Evolutionary conservation across 805 yeast species (phyloP).

Genomic region (Candida silvatica): DNA sequence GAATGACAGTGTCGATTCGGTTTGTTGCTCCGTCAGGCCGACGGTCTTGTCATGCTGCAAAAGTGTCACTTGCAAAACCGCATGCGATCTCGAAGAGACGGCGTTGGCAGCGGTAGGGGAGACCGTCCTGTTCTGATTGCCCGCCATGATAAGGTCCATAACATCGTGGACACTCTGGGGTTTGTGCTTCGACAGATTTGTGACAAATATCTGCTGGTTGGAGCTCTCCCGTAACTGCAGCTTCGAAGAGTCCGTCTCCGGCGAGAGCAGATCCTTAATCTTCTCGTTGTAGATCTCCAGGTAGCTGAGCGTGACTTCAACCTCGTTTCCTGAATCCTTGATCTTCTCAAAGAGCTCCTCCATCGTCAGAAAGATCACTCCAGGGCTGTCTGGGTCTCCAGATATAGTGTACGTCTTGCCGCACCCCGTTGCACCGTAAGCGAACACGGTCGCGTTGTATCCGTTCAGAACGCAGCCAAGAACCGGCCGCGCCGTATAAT

Average conservation of each 20-base stretch:
- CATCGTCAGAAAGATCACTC: slow-evolving; percentile 73
- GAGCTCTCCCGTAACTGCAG: slow-evolving; percentile 67
- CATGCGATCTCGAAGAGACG: slow-evolving; percentile 88
- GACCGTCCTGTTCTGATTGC: slow-evolving; percentile 69
- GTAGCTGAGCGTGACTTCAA: slow-evolving; percentile 63
- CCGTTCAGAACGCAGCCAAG: slow-evolving; percentile 76
- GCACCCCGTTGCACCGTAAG: slow-evolving; percentile 97
- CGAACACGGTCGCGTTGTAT: slow-evolving; percentile 84
- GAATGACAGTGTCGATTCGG: slow-evolving; percentile 73
- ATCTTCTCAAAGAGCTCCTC: slow-evolving; percentile 61
- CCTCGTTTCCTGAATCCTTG: slow-evolving; percentile 41
- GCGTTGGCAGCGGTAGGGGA: slow-evolving; percentile 90
- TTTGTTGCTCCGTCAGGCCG: slow-evolving; percentile 57
- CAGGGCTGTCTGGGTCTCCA: slow-evolving; percentile 68
- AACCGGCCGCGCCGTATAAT: slow-evolving; percentile 59
- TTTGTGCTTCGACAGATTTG: slow-evolving; percentile 57
- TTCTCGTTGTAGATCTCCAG: slow-evolving; percentile 90
- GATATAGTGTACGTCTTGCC: slow-evolving; percentile 93
- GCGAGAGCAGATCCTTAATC: slow-evolving; percentile 68
- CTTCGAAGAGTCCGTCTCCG: slow-evolving; percentile 28
- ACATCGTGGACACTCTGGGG: slow-evolving; percentile 63
- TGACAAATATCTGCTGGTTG: slow-evolving; percentile 54
- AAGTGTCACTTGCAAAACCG: slow-evolving; percentile 78
- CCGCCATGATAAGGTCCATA: slow-evolving; percentile 65
- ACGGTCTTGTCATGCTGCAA: slow-evolving; percentile 46